Evolutionary conservation across 228 moss, liverwort and hornwort genomes (phyloP).

Genomic region (Sphagnum fallax): DNA sequence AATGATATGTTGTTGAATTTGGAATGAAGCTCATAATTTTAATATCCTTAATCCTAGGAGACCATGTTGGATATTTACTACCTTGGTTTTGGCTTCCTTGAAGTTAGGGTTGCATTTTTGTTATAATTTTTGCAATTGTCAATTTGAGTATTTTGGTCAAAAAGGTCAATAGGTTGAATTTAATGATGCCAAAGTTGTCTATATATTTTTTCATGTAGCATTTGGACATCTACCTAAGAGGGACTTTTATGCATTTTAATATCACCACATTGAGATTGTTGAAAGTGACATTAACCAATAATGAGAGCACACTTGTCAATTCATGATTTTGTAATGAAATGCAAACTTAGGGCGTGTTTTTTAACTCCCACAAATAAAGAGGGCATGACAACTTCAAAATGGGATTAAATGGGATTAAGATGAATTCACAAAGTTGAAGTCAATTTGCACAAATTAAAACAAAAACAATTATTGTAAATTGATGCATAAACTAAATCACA

Average conservation of each 20-base stretch:
- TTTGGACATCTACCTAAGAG: background rate
- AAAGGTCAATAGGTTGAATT: background rate
- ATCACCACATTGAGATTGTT: background rate
- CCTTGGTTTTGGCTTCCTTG: slow-evolving; percentile 1
- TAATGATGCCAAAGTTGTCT: background rate
- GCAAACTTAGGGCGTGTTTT: too few species aligned
- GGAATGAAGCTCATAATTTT: background rate
- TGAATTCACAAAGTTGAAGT: too few species aligned
- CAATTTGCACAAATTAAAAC: too few species aligned
- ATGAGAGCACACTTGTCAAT: background rate
- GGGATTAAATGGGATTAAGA: too few species aligned
- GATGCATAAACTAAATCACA: too few species aligned
- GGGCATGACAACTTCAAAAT: too few species aligned
- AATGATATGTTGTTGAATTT: background rate
- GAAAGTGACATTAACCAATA: background rate
- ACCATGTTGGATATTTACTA: background rate
- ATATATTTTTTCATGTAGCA: background rate
- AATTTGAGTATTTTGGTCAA: background rate
- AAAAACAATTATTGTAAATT: too few species aligned
- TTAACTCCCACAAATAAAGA: too few species aligned
- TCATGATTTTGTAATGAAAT: too few species aligned
- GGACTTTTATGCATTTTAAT: background rate
- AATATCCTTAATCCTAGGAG: background rate
- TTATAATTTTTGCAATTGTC: background rate
- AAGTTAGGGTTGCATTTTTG: background rate